Percentiles rank a stretch among this genome's conserved stretches.
Conservation (phyloP, 139 green algal species). For the Asterochloris sp. region DNA sequence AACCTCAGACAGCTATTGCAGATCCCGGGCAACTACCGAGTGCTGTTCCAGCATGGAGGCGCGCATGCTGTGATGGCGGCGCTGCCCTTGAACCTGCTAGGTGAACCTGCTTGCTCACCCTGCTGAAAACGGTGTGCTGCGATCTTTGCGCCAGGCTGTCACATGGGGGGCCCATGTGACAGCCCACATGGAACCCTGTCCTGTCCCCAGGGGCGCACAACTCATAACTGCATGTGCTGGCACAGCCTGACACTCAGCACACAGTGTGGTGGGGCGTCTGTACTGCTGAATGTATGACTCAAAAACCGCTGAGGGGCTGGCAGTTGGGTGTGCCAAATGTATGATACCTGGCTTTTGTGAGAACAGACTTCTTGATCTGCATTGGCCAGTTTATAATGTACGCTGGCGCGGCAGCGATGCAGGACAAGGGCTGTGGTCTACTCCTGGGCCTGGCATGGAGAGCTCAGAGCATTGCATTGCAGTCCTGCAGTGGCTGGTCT, state of each 20-base stretch:
- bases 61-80: constrained; percentile 35
- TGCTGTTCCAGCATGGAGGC: constrained; percentile 36
- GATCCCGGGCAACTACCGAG: constrained; percentile 28
- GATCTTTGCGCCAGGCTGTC: not conserved
- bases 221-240: not conserved
- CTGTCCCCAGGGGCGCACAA: too few relatives aligned
- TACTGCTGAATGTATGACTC: not conserved
- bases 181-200: too few relatives aligned
- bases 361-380: too few relatives aligned
- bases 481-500: not conserved
- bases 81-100: constrained; percentile 27
- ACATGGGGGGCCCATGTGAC: too few relatives aligned
- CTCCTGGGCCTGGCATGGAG: too few relatives aligned
- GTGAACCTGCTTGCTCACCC: not conserved
- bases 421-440: too few relatives aligned
- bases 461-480: too few relatives aligned
- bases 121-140: not conserved
- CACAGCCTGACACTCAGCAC: not conserved
- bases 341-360: too few relatives aligned
- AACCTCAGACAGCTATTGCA: constrained; percentile 24
- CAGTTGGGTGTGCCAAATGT: too few relatives aligned
- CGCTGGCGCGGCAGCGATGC: too few relatives aligned
- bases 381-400: too few relatives aligned
- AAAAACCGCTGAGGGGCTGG: too few relatives aligned
- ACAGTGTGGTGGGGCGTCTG: not conserved